Base-by-base conservation (phyloP, 2,329 filamentous ascomycete species). In the Fusarium heterosporum region DNA sequence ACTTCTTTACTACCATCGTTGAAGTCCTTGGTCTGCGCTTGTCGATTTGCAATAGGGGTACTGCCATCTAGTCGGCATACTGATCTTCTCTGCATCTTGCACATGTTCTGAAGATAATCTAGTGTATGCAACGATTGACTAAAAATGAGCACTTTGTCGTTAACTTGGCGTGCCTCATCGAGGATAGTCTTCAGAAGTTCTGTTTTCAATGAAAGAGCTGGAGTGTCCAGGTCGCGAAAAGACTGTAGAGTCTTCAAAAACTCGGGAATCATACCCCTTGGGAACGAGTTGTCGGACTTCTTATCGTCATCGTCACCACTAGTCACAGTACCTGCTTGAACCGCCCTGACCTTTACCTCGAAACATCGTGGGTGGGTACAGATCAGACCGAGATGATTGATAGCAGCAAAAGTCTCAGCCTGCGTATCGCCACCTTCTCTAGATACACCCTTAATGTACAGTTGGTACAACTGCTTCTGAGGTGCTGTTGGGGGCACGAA, bases 121-220 rank as follows among this genome's bases (percentile, higher is more conserved):
- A 97, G 80, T 0, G 90, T 91, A 0, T 81, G 79, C 12, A 93
- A 81, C 14, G 88, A 91, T 53, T 93, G 90, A 1, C 90, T 92
- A 72, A 97, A 97, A 0, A 97, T 80, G 1, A 97, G 82, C 2
- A 93, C 85, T 72, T 93, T 93, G 75, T 97, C 94, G 1, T 84
- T 83, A 0, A 82, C 78, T 2, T 75, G 74, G 38, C 84, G 85
- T 8, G 90, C 89, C 64, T 90, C 84, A 22, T 89, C 81, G 1
- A 97, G 76, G 48, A 97, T 95, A 43, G 84, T 78, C 41, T 87
- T 78, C n/a, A 96, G 79, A 8, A 94, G 80, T 13, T 81, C 71
- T 8, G 90, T 85, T 73, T 96, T 95, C 73, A 88, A 84, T 1
- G 93, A 96, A 13, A 89, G 76, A 1, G 75, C 69, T 3, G 85